A percentile compares a stretch with the other conserved stretches of the same genome.
Conservation (phyloP, 345 rosid species). For the Salix brachista region DNA sequence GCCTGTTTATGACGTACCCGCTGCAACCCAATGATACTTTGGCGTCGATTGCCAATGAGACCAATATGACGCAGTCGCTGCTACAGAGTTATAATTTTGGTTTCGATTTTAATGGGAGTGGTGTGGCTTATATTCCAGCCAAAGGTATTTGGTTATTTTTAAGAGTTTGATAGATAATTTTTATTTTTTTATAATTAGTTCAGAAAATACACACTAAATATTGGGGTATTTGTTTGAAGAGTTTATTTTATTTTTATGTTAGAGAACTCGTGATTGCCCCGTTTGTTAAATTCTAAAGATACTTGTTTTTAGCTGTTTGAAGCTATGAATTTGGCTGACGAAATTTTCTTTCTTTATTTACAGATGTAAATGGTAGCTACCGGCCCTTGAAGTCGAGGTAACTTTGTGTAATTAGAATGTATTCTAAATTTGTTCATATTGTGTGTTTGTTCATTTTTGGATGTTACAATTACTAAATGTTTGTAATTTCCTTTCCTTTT, state of each 20-base stretch:
- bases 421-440: neutral
- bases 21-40: constrained; percentile 55
- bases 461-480: constrained; percentile 2
- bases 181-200: neutral
- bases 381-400: constrained; percentile 57
- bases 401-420: neutral
- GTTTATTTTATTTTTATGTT: neutral
- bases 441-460: neutral
- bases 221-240: neutral
- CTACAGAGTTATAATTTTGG: constrained; percentile 54
- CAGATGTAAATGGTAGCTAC: constrained; percentile 58
- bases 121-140: constrained; percentile 65
- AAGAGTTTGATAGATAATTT: neutral
- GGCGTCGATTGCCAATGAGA: constrained; percentile 31
- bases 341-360: constrained; percentile 12
- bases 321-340: constrained; percentile 6
- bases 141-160: constrained; percentile 37
- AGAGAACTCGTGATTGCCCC: too few species aligned
- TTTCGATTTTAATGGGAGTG: constrained; percentile 62
- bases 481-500: neutral
- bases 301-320: neutral
- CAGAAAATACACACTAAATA: neutral
- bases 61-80: constrained; percentile 32
- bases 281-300: neutral
- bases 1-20: constrained; percentile 66